Percentiles rank a stretch among this genome's conserved stretches.
These are phyloP conservation scores for Kalanchoe fedtschenkoi DNA, from an alignment of 164 flowering plant species.

Conservation along the genomic window DNA sequence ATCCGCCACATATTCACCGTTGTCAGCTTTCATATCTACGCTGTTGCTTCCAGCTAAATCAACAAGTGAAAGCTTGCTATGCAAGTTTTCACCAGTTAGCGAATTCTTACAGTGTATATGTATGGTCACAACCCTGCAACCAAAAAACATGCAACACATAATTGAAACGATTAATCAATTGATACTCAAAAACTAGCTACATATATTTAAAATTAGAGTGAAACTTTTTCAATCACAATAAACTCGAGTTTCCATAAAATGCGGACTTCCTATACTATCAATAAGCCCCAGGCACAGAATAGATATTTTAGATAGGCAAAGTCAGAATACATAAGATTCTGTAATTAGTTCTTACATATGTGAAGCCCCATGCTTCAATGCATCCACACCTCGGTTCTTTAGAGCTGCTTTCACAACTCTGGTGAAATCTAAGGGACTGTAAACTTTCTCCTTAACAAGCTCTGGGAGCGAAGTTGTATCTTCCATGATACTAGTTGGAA, in stretches of 20 bases:
- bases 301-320: not conserved
- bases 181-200: not conserved
- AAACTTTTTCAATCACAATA: no score
- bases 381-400: constrained; percentile 53
- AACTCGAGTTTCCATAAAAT: no score
- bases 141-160: not conserved
- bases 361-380: constrained; percentile 50
- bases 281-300: no score
- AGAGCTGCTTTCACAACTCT: constrained; percentile 57
- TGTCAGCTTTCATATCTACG: constrained; percentile 46
- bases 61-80: constrained; percentile 89
- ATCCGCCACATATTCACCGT: constrained; percentile 78
- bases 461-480: constrained; percentile 46
- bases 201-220: no score
- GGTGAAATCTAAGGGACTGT: constrained; percentile 75
- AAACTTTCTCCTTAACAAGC: constrained; percentile 71
- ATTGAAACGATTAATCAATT: not conserved
- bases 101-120: constrained; percentile 66
- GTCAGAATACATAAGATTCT: not conserved
- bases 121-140: constrained; percentile 65
- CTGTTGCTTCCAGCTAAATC: constrained; percentile 97
- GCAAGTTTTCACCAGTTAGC: constrained; percentile 60
- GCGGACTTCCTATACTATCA: no score
- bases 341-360: constrained; percentile 59
- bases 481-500: constrained; percentile 46